These are phyloP conservation scores for Aurifilum marmelostoma DNA, from an alignment of 2,329 filamentous ascomycete species.

Conservation along the genomic window DNA sequence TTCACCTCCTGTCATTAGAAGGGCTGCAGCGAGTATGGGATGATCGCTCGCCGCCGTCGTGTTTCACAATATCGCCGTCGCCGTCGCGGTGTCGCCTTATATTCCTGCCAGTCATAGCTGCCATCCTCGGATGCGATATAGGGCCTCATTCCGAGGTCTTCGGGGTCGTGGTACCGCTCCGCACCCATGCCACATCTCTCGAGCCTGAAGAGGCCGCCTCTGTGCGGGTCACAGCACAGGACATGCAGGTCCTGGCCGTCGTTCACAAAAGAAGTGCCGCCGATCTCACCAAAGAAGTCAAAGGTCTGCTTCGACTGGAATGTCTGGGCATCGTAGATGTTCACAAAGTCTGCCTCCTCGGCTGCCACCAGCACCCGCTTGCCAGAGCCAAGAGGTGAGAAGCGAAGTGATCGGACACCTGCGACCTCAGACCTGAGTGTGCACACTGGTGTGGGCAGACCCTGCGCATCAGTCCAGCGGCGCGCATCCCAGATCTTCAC, in stretches of 20 bases:
- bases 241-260: conserved; percentile 70
- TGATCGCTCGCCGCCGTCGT: conserved; percentile 31
- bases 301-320: conserved; percentile 70
- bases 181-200: conserved; percentile 50
- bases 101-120: conserved; percentile 36
- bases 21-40: conserved; percentile 31
- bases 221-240: conserved; percentile 65
- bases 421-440: conserved; percentile 68
- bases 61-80: conserved; percentile 25
- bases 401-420: conserved; percentile 69
- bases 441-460: conserved; percentile 50
- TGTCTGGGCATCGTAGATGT: conserved; percentile 68
- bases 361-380: conserved; percentile 69
- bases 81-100: conserved; percentile 28
- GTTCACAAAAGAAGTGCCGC: conserved; percentile 67
- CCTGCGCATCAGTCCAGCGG: conserved; percentile 62
- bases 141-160: conserved; percentile 14
- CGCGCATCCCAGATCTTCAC: conserved; percentile 79
- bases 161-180: conserved; percentile 39
- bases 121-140: conserved; percentile 24
- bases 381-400: conserved; percentile 72
- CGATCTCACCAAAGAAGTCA: conserved; percentile 76
- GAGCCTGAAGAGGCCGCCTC: conserved; percentile 69
- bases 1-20: conserved; percentile 32
- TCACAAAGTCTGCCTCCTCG: conserved; percentile 75